These are phyloP conservation scores for Tremella yokohamensis DNA, from an alignment of 768 basidiomycete species.

Conservation along the genomic window DNA sequence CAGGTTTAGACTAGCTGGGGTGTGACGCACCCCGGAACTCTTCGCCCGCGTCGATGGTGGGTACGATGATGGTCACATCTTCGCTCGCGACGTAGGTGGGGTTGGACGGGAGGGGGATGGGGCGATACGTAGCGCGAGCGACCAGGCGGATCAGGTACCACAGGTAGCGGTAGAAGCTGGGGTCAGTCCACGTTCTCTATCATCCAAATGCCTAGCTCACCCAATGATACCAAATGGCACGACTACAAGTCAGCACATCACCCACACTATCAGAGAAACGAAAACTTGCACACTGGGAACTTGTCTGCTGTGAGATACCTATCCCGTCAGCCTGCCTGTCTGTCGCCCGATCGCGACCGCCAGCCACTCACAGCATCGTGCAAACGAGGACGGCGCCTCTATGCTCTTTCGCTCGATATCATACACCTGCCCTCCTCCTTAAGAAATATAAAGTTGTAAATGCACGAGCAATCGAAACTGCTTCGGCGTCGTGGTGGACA, in stretches of 20 bases:
- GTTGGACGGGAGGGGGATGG: conserved; percentile 83
- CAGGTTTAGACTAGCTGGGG: neutral
- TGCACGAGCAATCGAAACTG: too few species aligned
- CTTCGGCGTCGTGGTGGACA: too few species aligned
- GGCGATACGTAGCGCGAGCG: conserved; percentile 75
- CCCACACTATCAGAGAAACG: conserved; percentile 1
- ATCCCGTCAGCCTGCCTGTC: neutral
- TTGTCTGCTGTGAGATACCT: conserved; percentile 81
- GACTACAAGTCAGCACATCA: conserved; percentile 56
- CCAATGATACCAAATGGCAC: conserved; percentile 52
- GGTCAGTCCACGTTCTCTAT: neutral
- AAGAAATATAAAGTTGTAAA: too few species aligned
- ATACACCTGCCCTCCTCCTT: too few species aligned
- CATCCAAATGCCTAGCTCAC: conserved; percentile 23
- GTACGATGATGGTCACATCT: conserved; percentile 94
- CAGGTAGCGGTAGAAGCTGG: conserved; percentile 85
- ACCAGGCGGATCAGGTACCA: conserved; percentile 84
- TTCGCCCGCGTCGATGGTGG: conserved; percentile 92
- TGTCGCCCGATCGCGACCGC: neutral
- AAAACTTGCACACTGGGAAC: conserved; percentile 78
- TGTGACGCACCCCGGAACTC: conserved; percentile 65
- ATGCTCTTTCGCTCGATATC: too few species aligned
- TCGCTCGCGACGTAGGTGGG: conserved; percentile 85
- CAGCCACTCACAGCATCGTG: conserved; percentile 25
- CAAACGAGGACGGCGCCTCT: neutral